Percentiles rank a stretch among this genome's conserved stretches.
Evolutionary conservation across 257 asterid species (phyloP).

Genomic region (Scutellaria minor): DNA sequence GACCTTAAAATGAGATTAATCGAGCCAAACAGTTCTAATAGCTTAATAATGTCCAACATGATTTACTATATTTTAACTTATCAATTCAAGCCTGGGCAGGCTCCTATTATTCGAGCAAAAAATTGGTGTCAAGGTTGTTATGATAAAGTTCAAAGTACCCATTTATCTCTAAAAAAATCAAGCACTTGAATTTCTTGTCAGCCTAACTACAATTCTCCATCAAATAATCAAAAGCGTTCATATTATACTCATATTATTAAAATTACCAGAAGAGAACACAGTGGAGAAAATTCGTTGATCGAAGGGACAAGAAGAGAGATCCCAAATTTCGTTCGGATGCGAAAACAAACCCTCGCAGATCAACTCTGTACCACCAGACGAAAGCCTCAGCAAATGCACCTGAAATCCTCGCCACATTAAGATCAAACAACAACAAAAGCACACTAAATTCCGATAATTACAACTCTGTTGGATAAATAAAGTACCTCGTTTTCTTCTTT

Average conservation of each 20-base stretch:
- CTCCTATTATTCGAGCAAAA: conserved; percentile 16
- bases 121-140: not conserved
- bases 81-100: conserved; percentile 22
- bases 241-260: not conserved
- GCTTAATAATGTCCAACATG: conserved; percentile 22
- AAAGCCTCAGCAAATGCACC: conserved; percentile 93
- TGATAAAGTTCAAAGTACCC: not conserved
- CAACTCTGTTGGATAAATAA: not conserved
- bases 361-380: conserved; percentile 78
- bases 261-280: conserved; percentile 80
- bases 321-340: conserved; percentile 95
- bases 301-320: conserved; percentile 91
- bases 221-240: conserved; percentile 1
- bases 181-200: not conserved
- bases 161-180: not conserved
- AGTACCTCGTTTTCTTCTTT: conserved; percentile 96
- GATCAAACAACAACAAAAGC: conserved; percentile 33
- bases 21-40: conserved; percentile 23
- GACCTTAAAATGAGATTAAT: conserved; percentile 6
- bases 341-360: conserved; percentile 94
- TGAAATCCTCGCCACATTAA: conserved; percentile 37
- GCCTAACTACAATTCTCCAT: conserved; percentile 22
- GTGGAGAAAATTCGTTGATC: conserved; percentile 96
- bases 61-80: conserved; percentile 12
- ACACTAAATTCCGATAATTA: conserved; percentile 1